Conservation (phyloP, 768 basidiomycete species). For the Amylocystis lapponica region DNA sequence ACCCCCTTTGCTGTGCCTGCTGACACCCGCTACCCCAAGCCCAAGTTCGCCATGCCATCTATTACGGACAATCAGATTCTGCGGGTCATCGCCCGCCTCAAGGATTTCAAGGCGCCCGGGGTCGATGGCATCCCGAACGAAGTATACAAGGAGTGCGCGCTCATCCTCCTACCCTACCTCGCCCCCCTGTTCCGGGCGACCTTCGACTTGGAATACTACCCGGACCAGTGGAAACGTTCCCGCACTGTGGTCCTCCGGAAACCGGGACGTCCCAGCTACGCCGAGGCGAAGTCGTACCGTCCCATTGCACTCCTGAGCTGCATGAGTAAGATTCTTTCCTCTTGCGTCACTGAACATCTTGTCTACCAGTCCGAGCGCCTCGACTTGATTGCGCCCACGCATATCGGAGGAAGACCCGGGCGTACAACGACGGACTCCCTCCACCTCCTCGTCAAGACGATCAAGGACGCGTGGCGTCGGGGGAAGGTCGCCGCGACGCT, state of each 20-base stretch:
- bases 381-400: slow-evolving; percentile 10
- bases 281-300: slow-evolving; percentile 24
- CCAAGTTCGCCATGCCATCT: slow-evolving; percentile 8
- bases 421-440: slow-evolving; percentile 21
- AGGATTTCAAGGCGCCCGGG: slow-evolving; percentile 30
- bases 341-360: slow-evolving; percentile 13
- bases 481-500: slow-evolving; percentile 13
- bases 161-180: slow-evolving; percentile 22
- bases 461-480: slow-evolving; percentile 19
- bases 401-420: slow-evolving; percentile 22
- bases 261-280: slow-evolving; percentile 29
- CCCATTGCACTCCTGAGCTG: slow-evolving; percentile 28
- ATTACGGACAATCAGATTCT: slow-evolving; percentile 26
- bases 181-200: slow-evolving; percentile 24
- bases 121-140: slow-evolving; percentile 26
- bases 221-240: slow-evolving; percentile 22
- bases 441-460: slow-evolving; percentile 15
- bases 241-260: slow-evolving; percentile 28
- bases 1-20: not conserved
- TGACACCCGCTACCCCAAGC: slow-evolving; percentile 21
- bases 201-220: slow-evolving; percentile 20
- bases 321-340: slow-evolving; percentile 18
- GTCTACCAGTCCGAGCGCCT: slow-evolving; percentile 3
- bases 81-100: slow-evolving; percentile 20
- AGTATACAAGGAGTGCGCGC: slow-evolving; percentile 23